Evolutionary conservation across 176 grass and related monocot genomes (phyloP), one percentile per base, ranked within the genome.

Genomic region (Carex myosuroides): DNA sequence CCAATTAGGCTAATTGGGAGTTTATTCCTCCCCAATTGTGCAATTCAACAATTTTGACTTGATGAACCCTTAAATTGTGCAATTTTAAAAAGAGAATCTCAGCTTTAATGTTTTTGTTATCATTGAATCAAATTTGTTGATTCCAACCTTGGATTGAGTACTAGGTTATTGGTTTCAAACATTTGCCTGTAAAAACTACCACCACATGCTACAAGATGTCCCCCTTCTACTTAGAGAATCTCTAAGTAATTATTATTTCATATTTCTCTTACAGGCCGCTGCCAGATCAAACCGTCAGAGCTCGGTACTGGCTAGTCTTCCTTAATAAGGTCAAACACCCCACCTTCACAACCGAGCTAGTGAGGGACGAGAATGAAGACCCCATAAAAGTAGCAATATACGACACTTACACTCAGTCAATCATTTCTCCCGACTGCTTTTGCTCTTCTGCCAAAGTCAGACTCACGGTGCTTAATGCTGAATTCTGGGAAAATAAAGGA

Each of bases 371-470:
- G 6, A 44, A 9, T 8, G 42, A 0, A 70, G 16, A 14, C 35
- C 48, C 48, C 0, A 79, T 79, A 57, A 10, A 79, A 79, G 53
- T 79, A 14, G 48, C 12, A 79, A 33, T 79, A 37, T 68, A 39
- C 14, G 72, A 77, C 33, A 26, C 46, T 0, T 26, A 0, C 4
- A 55, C n/a, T 30, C 16, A 13, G 24, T 29, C 22, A 46, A 77
- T 41, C 32, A 13, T 77, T 26, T 29, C 72, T 77, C 72, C n/a
- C 8, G 41, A 48, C 41, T 77, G 50, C 50, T 53, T 37, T 77
- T n/a, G 55, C n/a, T 77, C 72, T 55, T 77, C 72, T 26, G 72
- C 72, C 46, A 77, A 77, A 77, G 46, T 77, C 72, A 77, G 24
- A 77, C 9, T 77, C 9, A 30, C 13, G 16, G 72, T 77, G 46